Conservation (phyloP, 257 asterid genomes). For the Gentiana dahurica region DNA sequence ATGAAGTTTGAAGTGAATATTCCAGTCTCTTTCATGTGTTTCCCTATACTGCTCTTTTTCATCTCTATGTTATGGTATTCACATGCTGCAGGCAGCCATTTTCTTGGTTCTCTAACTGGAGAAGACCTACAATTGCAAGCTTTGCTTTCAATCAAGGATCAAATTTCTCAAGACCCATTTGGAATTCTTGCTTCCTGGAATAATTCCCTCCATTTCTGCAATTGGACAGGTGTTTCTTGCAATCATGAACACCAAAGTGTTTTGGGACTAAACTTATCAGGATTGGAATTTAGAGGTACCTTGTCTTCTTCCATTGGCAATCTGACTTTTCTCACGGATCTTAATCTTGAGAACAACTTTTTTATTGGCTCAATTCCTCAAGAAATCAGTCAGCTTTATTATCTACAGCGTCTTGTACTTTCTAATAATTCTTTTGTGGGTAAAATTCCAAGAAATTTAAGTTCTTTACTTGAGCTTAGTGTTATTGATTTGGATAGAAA, state of each 20-base stretch:
- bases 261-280: conserved; percentile 2
- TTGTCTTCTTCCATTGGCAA: conserved; percentile 4
- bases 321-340: not conserved
- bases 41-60: no score
- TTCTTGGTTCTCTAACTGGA: not conserved
- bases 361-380: conserved; percentile 4
- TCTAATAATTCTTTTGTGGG: conserved; percentile 5
- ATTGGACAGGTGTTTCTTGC: conserved; percentile 4
- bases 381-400: not conserved
- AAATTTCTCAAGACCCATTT: not conserved
- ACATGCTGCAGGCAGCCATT: not conserved
- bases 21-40: no score
- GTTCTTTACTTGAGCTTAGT: not conserved
- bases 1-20: no score
- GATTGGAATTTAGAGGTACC: not conserved
- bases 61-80: no score
- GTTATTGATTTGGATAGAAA: conserved; percentile 5
- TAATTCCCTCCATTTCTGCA: conserved; percentile 1
- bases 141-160: conserved; percentile 2
- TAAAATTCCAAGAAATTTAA: conserved; percentile 2
- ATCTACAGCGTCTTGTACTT: conserved; percentile 4
- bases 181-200: not conserved
- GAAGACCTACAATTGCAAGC: not conserved
- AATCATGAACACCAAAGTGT: not conserved
- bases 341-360: conserved; percentile 2